Percentiles rank a stretch among this genome's conserved stretches.
phyloP scores from a whole-genome alignment of 345 rosid species.

The Gossypium australe region DNA sequence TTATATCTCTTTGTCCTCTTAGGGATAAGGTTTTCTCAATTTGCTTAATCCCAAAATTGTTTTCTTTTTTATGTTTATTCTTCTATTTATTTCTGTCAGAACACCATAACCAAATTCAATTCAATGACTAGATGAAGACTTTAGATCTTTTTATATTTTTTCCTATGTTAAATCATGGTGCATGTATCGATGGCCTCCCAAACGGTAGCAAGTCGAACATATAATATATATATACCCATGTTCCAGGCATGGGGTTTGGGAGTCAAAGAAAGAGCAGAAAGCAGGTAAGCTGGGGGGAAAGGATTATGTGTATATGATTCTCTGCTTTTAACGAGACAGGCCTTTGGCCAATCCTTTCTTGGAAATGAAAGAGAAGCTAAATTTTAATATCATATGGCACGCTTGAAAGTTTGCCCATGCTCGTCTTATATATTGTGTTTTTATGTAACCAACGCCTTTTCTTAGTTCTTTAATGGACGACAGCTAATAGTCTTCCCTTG shows the following conservation, averaged over 20 bases:
- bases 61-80: not conserved
- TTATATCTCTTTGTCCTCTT: not conserved
- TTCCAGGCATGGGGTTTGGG: not conserved
- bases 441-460: not conserved
- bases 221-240: not conserved
- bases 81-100: not conserved
- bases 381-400: slow-evolving; percentile 19
- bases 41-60: no score
- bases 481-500: not conserved
- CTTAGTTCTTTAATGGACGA: not conserved
- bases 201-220: not conserved
- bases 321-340: slow-evolving; percentile 64
- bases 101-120: not conserved
- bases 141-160: not conserved
- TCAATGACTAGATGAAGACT: not conserved
- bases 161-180: not conserved
- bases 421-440: slow-evolving; percentile 10
- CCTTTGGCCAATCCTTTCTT: slow-evolving; percentile 46
- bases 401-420: slow-evolving; percentile 34
- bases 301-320: slow-evolving; percentile 30
- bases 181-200: not conserved
- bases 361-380: slow-evolving; percentile 72
- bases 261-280: slow-evolving; percentile 20
- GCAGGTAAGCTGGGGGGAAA: slow-evolving; percentile 2
- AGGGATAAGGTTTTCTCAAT: no score